Evolutionary conservation across 345 rosid species (phyloP).

Genomic region (Gossypium arboreum): DNA sequence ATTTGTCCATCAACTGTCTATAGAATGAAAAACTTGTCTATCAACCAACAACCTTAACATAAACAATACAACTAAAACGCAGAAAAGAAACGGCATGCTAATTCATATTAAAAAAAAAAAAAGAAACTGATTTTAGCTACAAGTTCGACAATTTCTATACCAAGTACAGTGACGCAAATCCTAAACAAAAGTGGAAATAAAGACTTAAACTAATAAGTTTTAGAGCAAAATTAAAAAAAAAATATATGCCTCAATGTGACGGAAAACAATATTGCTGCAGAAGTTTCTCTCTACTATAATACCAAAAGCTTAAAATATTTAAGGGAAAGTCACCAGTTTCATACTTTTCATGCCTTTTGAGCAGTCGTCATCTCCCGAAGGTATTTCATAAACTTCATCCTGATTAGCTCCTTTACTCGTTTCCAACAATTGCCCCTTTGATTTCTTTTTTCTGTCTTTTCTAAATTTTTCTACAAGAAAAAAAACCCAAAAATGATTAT

Average conservation of each 20-base stretch:
- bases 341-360: constrained; percentile 79
- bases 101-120: background rate
- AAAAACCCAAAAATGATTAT: background rate
- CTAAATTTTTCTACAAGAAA: constrained; percentile 24
- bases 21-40: background rate
- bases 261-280: background rate
- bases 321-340: constrained; percentile 7
- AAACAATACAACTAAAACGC: background rate
- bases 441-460: constrained; percentile 28
- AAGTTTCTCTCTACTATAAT: background rate
- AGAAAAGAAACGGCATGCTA: background rate
- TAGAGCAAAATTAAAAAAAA: background rate
- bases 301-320: background rate
- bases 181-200: background rate
- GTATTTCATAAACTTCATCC: constrained; percentile 49
- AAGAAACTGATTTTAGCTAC: background rate
- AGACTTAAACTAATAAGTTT: background rate
- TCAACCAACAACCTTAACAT: background rate
- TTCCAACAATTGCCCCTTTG: constrained; percentile 19
- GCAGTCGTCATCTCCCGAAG: constrained; percentile 72
- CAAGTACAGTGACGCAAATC: background rate
- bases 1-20: background rate
- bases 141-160: background rate
- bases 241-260: background rate
- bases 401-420: constrained; percentile 23